Conservation (phyloP, 75 land plant species). For the Pinus albicaulis region DNA sequence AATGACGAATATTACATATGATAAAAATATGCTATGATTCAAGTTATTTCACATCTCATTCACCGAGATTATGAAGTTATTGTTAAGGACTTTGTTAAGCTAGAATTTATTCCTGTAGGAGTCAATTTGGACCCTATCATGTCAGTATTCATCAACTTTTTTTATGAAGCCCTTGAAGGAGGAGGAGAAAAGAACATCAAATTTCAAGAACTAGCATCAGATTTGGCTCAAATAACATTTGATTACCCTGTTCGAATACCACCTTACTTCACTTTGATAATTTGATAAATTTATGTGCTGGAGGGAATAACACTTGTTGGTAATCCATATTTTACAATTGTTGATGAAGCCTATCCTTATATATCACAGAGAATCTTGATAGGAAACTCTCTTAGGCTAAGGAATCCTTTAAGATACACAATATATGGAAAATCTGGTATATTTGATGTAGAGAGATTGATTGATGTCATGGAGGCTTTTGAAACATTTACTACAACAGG, state of each 20-base stretch:
- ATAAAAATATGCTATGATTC: too few species aligned
- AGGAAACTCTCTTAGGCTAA: conserved; percentile 87
- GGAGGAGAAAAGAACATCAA: conserved; percentile 99
- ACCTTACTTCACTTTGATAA: conserved; percentile 98
- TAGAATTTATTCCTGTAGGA: conserved; percentile 95
- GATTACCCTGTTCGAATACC: conserved; percentile 99
- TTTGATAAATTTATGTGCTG: conserved; percentile 94
- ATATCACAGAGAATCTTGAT: conserved; percentile 98
- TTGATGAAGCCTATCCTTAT: conserved; percentile 99
- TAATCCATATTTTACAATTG: conserved; percentile 96
- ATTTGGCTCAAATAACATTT: too few species aligned
- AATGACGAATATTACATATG: too few species aligned
- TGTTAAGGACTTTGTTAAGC: conserved; percentile 25
- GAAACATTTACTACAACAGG: too few species aligned
- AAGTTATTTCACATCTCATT: too few species aligned
- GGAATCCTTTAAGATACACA: too few species aligned
- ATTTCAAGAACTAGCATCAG: conserved; percentile 98
- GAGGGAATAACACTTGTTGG: conserved; percentile 99
- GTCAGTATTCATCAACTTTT: conserved; percentile 95
- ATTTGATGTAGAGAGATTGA: conserved; percentile 99
- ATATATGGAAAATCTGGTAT: conserved; percentile 84
- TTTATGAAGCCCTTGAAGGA: conserved; percentile 99
- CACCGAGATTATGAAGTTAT: too few species aligned
- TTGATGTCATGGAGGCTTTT: too few species aligned
- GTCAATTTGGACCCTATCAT: too few species aligned